These are phyloP conservation scores for Fragilaria radians DNA, from an alignment of 108 stramenopile genomes.

Conservation along the genomic window DNA sequence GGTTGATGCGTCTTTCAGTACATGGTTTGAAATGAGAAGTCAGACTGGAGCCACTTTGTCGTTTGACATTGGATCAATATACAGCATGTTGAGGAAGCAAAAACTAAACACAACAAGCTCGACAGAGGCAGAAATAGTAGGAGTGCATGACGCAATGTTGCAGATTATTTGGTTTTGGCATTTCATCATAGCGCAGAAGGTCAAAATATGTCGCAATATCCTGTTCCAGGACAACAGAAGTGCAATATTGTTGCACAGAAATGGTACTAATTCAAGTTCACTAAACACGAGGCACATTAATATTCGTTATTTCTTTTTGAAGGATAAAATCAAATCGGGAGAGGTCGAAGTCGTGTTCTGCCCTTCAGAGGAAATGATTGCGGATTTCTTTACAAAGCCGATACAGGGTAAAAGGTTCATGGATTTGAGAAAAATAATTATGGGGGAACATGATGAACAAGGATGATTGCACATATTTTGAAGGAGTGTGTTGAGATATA, in stretches of 20 bases:
- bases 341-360: too few relatives aligned
- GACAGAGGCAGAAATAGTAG: conserved; percentile 29
- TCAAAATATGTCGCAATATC: conserved; percentile 14
- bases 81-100: conserved; percentile 10
- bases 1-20: background rate
- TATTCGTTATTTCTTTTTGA: too few relatives aligned
- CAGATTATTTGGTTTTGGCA: conserved; percentile 25
- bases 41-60: conserved; percentile 7
- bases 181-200: conserved; percentile 42
- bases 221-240: conserved; percentile 11
- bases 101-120: conserved; percentile 30
- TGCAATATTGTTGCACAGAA: conserved; percentile 34
- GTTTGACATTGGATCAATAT: conserved; percentile 22
- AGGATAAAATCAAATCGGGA: too few relatives aligned
- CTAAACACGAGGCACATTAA: too few relatives aligned
- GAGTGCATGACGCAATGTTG: background rate
- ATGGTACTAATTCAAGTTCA: too few relatives aligned
- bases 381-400: too few relatives aligned
- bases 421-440: too few relatives aligned
- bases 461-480: too few relatives aligned
- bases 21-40: background rate
- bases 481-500: too few relatives aligned
- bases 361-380: too few relatives aligned
- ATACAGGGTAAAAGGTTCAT: too few relatives aligned
- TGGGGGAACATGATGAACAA: too few relatives aligned